A percentile compares a stretch with the other conserved stretches of the same genome.
Evolutionary conservation across 352 stramenopile species (phyloP).

Genomic region (Nothophytophthora sp.): DNA sequence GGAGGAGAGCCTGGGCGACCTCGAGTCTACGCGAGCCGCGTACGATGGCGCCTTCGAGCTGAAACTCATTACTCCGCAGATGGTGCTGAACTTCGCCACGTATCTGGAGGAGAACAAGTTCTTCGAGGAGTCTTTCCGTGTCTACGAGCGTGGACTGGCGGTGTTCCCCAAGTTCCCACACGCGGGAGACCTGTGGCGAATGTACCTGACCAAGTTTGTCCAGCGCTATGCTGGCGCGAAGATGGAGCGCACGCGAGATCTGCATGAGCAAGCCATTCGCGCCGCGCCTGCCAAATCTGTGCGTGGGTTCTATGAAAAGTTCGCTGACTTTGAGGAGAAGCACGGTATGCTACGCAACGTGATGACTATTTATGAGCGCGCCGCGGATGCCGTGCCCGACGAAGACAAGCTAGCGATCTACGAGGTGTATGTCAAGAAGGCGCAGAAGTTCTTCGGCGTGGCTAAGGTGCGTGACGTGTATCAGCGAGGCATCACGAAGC

Average conservation of each 20-base stretch:
- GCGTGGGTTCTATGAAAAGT: constrained; percentile 78
- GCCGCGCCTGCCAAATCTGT: constrained; percentile 88
- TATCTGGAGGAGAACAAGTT: constrained; percentile 98
- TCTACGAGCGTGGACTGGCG: constrained; percentile 90
- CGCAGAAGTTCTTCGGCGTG: constrained; percentile 96
- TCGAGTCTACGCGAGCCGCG: constrained; percentile 93
- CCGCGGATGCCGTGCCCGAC: constrained; percentile 85
- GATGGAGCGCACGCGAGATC: constrained; percentile 95
- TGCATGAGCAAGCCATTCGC: constrained; percentile 96
- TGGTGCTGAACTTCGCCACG: constrained; percentile 97
- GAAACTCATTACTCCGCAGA: constrained; percentile 95
- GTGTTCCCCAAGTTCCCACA: constrained; percentile 95
- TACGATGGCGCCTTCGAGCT: constrained; percentile 97
- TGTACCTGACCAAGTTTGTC: constrained; percentile 96
- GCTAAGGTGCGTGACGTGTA: constrained; percentile 97
- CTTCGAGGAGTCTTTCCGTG: constrained; percentile 95
- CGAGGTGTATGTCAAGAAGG: constrained; percentile 94
- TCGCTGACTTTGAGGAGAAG: constrained; percentile 97
- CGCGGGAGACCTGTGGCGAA: constrained; percentile 94
- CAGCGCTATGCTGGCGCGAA: constrained; percentile 95
- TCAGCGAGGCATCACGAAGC: constrained; percentile 92
- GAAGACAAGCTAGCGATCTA: constrained; percentile 95
- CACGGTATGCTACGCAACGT: constrained; percentile 96
- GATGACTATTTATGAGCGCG: constrained; percentile 95
- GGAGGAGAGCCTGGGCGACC: constrained; percentile 97